Evolutionary conservation across 257 asterid species (phyloP).

Genomic region (Nicotiana benthamiana): DNA sequence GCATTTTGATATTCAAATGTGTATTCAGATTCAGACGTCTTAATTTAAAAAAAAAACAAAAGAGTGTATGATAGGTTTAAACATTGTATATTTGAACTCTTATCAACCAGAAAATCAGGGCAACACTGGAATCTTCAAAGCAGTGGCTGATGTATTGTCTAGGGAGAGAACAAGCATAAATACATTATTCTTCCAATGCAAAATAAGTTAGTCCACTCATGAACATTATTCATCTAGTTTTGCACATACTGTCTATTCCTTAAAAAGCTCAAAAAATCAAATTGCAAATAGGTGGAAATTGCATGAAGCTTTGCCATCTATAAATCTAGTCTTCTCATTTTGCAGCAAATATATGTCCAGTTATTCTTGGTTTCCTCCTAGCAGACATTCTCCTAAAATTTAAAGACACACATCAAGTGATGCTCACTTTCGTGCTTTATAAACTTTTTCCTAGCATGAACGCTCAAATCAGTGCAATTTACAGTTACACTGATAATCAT

Average conservation of each 20-base stretch:
- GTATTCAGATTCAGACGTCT: no score
- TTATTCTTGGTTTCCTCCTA: neutral
- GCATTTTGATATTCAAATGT: no score
- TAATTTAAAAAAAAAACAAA: no score
- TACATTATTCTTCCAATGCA: neutral
- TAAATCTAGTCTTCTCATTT: neutral
- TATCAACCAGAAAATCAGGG: neutral
- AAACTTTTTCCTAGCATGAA: neutral
- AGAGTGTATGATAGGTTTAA: neutral
- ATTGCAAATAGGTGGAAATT: neutral
- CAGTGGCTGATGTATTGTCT: neutral
- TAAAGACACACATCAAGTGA: neutral
- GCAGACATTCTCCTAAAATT: neutral
- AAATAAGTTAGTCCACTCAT: neutral
- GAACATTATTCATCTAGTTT: neutral
- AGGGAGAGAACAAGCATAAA: neutral
- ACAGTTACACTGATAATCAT: neutral
- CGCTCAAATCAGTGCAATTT: neutral
- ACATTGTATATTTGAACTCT: neutral
- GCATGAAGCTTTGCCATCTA: neutral
- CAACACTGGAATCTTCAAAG: neutral
- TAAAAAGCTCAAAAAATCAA: neutral
- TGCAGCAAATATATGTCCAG: neutral
- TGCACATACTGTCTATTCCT: neutral
- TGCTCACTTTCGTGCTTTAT: neutral